Conservation (phyloP, 148 eudicot species). For the Tetragonia tetragonoides region DNA sequence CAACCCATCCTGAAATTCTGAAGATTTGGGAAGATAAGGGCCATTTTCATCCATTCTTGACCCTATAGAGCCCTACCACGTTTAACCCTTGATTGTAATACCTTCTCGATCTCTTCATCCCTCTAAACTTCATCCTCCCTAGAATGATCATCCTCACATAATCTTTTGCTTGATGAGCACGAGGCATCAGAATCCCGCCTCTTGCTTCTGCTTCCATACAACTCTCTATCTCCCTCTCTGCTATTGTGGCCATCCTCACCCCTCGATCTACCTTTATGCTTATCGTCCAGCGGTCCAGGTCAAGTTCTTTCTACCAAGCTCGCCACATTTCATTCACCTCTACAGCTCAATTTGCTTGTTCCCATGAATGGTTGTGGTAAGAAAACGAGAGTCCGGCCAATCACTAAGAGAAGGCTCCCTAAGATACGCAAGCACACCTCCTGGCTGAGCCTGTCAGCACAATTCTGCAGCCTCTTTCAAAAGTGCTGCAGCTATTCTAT, state of each 20-base stretch:
- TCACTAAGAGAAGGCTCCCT: conserved; percentile 60
- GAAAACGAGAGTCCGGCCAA: conserved; percentile 91
- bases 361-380: conserved; percentile 82
- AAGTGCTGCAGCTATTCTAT: conserved; percentile 72
- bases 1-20: conserved; percentile 31
- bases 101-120: conserved; percentile 78
- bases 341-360: conserved; percentile 77
- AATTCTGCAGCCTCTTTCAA: conserved; percentile 89
- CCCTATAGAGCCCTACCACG: conserved; percentile 93
- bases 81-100: conserved; percentile 80
- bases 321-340: conserved; percentile 98
- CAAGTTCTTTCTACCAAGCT: conserved; percentile 69
- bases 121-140: conserved; percentile 53
- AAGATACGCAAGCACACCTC: conserved; percentile 78
- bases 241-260: conserved; percentile 35
- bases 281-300: conserved; percentile 68
- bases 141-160: conserved; percentile 28
- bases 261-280: conserved; percentile 39
- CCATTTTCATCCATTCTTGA: conserved; percentile 97
- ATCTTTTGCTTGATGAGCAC: conserved; percentile 53
- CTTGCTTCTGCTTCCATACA: conserved; percentile 35
- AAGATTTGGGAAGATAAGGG: conserved; percentile 54
- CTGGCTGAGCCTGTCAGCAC: conserved; percentile 76
- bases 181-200: conserved; percentile 32
- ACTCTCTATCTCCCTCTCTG: conserved; percentile 28